Evolutionary conservation across 1,284 basidiomycete species (phyloP).

Genomic region (Farysia itapuensis): DNA sequence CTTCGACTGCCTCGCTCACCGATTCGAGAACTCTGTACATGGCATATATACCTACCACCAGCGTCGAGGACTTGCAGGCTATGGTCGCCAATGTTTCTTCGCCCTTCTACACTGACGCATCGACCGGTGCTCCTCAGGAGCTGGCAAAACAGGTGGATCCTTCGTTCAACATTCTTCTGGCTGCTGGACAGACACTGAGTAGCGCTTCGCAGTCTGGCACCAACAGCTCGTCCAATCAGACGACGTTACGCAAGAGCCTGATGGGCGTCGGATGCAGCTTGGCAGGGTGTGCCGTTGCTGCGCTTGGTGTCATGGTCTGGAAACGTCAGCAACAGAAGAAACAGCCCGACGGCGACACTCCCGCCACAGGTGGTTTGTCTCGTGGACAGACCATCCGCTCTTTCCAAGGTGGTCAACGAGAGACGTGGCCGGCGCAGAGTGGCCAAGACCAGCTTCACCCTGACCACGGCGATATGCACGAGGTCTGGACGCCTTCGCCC

Average conservation of each 20-base stretch:
- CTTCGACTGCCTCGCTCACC: conserved; percentile 3
- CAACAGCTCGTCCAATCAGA: conserved; percentile 4
- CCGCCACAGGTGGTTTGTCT: conserved; percentile 9
- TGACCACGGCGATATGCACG: conserved; percentile 14
- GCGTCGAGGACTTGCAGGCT: conserved; percentile 22
- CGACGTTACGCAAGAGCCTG: conserved; percentile 38
- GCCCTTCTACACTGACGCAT: conserved; percentile 42
- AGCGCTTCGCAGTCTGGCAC: conserved; percentile 5
- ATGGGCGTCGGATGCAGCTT: conserved; percentile 45
- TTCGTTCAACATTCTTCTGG: conserved; percentile 40
- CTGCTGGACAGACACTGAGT: conserved; percentile 7
- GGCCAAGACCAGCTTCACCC: conserved; percentile 25
- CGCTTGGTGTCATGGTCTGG: conserved; percentile 29
- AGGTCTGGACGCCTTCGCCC: conserved; percentile 14
- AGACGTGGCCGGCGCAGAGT: conserved; percentile 44
- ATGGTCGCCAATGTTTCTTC: conserved; percentile 34
- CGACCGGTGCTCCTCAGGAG: conserved; percentile 37
- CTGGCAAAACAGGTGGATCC: conserved; percentile 50
- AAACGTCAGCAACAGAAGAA: conserved; percentile 18
- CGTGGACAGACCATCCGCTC: conserved; percentile 35
- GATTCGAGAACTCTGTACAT: conserved; percentile 45
- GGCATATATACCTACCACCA: conserved; percentile 41
- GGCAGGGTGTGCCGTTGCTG: conserved; percentile 24
- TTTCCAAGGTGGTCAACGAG: conserved; percentile 39
- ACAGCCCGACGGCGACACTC: conserved; percentile 10